Percentiles rank a stretch among this genome's conserved stretches.
phyloP scores from a whole-genome alignment of 1,139 yeast species.

The Debaryomyces fabryi region DNA sequence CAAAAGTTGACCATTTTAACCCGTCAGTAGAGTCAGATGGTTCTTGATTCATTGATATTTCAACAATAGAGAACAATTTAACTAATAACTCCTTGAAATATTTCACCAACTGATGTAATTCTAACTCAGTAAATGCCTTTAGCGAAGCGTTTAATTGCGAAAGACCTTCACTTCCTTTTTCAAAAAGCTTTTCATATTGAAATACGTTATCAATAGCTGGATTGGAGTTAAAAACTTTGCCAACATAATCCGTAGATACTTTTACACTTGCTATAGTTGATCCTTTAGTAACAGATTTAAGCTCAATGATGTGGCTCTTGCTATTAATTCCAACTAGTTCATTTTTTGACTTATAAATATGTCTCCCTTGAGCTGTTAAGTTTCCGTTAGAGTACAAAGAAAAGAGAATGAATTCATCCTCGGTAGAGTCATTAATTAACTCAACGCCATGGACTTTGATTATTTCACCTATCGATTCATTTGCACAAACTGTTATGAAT shows the following conservation, averaged over 20 bases:
- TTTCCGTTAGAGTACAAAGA: slow-evolving; percentile 68
- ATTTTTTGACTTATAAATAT: slow-evolving; percentile 44
- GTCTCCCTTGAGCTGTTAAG: slow-evolving; percentile 57
- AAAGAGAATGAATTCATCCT: slow-evolving; percentile 59
- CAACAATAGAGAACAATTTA: slow-evolving; percentile 47
- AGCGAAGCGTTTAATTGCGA: slow-evolving; percentile 48
- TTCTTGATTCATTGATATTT: slow-evolving; percentile 26
- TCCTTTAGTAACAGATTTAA: slow-evolving; percentile 35
- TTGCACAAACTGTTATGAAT: slow-evolving; percentile 75
- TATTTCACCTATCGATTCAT: slow-evolving; percentile 73
- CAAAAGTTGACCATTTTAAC: slow-evolving; percentile 46
- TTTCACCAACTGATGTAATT: slow-evolving; percentile 50
- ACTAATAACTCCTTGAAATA: slow-evolving; percentile 55
- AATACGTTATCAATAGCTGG: slow-evolving; percentile 58
- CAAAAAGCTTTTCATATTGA: slow-evolving; percentile 54
- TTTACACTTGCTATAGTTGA: slow-evolving; percentile 56
- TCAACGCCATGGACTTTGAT: slow-evolving; percentile 62
- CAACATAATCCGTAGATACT: slow-evolving; percentile 67
- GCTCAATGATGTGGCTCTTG: slow-evolving; percentile 38
- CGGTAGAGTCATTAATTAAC: slow-evolving; percentile 33
- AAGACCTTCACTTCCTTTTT: slow-evolving; percentile 44
- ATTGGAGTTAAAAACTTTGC: slow-evolving; percentile 68
- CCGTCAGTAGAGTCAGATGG: slow-evolving; percentile 1
- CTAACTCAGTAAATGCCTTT: slow-evolving; percentile 45
- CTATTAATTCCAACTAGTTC: slow-evolving; percentile 46